Evolutionary conservation across 192 early-diverging fungal species (phyloP).

Genomic region (Coemansia sp.): DNA sequence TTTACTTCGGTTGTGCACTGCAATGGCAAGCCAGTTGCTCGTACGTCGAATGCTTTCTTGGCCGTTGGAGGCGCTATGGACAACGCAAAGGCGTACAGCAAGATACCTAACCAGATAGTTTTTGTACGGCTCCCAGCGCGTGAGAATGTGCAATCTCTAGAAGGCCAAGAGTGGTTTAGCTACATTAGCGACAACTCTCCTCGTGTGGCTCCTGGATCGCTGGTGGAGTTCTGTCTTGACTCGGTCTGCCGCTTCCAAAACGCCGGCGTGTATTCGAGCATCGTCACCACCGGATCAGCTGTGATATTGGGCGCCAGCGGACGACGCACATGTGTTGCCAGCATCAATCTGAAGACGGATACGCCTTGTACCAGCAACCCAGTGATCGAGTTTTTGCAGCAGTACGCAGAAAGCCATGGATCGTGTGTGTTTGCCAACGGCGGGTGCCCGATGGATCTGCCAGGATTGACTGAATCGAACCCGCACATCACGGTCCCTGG

Average conservation of each 20-base stretch:
- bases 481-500: conserved; percentile 55
- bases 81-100: conserved; percentile 72
- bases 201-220: conserved; percentile 53
- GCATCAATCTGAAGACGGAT: conserved; percentile 66
- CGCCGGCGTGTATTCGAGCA: conserved; percentile 59
- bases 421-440: conserved; percentile 72
- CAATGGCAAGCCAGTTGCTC: conserved; percentile 62
- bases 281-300: conserved; percentile 69
- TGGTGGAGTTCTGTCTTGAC: conserved; percentile 81
- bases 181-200: not conserved
- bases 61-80: conserved; percentile 74
- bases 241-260: conserved; percentile 65
- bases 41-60: conserved; percentile 75
- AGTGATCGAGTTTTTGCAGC: conserved; percentile 77
- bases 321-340: conserved; percentile 68
- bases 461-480: not conserved
- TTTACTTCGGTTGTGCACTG: conserved; percentile 53
- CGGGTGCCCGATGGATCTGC: conserved; percentile 38
- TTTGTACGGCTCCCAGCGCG: conserved; percentile 61
- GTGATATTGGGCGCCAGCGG: conserved; percentile 58
- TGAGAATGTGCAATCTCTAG: conserved; percentile 76
- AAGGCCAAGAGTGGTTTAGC: conserved; percentile 83
- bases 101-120: conserved; percentile 66
- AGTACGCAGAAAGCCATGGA: conserved; percentile 68
- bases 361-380: conserved; percentile 67